phyloP scores from a whole-genome alignment of 371 early-diverging fungal species.

The Mortierella sp. region DNA sequence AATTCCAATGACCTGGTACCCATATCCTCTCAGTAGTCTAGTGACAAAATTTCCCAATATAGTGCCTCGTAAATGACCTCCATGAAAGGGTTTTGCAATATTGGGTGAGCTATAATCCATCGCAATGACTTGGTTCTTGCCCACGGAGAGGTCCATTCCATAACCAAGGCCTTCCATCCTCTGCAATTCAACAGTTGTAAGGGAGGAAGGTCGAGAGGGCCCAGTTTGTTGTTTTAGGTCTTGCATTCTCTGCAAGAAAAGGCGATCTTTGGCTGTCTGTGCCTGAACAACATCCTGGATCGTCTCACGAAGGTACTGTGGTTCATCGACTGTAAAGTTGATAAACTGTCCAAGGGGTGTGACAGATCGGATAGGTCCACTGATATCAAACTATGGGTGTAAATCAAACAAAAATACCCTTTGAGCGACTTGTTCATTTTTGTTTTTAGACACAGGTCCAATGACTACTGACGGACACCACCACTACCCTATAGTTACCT shows the following conservation, averaged over 20 bases:
- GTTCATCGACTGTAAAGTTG: conserved; percentile 73
- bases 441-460: no score
- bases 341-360: conserved; percentile 75
- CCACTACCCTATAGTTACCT: conserved; percentile 5
- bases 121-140: conserved; percentile 74
- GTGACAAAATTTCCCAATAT: conserved; percentile 96
- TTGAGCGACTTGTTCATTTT: no score
- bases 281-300: conserved; percentile 58
- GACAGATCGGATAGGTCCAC: conserved; percentile 57
- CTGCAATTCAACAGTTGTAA: conserved; percentile 21
- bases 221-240: conserved; percentile 1
- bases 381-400: conserved; percentile 20
- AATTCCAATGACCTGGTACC: conserved; percentile 91
- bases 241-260: not conserved
- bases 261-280: conserved; percentile 15
- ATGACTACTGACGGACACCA: not conserved
- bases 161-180: conserved; percentile 29
- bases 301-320: conserved; percentile 61
- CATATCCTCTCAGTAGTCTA: conserved; percentile 84
- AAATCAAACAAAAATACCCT: not conserved
- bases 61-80: conserved; percentile 98
- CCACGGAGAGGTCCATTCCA: conserved; percentile 33
- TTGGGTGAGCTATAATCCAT: conserved; percentile 98
- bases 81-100: conserved; percentile 99
- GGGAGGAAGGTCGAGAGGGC: not conserved